Conservation (phyloP, 805 yeast genomes). For the Candida schatavii region DNA sequence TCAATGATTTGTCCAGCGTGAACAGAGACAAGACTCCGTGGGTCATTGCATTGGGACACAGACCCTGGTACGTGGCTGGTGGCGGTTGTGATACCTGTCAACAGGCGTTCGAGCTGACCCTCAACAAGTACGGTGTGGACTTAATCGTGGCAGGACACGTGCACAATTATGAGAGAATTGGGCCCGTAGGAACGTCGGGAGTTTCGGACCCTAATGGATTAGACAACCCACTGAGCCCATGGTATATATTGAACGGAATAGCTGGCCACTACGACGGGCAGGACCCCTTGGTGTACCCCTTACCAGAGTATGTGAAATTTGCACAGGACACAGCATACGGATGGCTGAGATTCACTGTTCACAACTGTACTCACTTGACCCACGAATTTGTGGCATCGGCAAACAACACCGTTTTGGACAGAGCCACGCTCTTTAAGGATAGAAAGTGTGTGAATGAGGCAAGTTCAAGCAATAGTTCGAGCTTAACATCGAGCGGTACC, state of each 20-base stretch:
- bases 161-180: slow-evolving; percentile 13
- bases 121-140: slow-evolving; percentile 11
- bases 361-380: slow-evolving; percentile 14
- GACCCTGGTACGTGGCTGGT: slow-evolving; percentile 15
- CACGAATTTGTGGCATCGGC: slow-evolving; percentile 13
- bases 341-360: slow-evolving; percentile 14
- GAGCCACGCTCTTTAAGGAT: slow-evolving; percentile 13
- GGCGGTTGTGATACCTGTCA: slow-evolving; percentile 10
- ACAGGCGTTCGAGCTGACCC: slow-evolving; percentile 11
- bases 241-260: slow-evolving; percentile 14
- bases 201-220: slow-evolving; percentile 12
- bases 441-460: too few species aligned
- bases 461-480: too few species aligned
- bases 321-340: slow-evolving; percentile 14
- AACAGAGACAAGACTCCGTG: slow-evolving; percentile 14
- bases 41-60: slow-evolving; percentile 14
- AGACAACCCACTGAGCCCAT: slow-evolving; percentile 13
- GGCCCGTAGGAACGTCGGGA: slow-evolving; percentile 9
- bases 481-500: background rate
- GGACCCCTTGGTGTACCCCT: slow-evolving; percentile 8
- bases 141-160: slow-evolving; percentile 12
- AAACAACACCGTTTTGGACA: slow-evolving; percentile 13
- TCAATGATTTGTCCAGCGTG: slow-evolving; percentile 11
- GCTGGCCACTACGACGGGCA: slow-evolving; percentile 16
- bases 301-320: slow-evolving; percentile 11